phyloP scores from a whole-genome alignment of 495 filamentous ascomycete genomes.

The Penicillium bialowiezense region DNA sequence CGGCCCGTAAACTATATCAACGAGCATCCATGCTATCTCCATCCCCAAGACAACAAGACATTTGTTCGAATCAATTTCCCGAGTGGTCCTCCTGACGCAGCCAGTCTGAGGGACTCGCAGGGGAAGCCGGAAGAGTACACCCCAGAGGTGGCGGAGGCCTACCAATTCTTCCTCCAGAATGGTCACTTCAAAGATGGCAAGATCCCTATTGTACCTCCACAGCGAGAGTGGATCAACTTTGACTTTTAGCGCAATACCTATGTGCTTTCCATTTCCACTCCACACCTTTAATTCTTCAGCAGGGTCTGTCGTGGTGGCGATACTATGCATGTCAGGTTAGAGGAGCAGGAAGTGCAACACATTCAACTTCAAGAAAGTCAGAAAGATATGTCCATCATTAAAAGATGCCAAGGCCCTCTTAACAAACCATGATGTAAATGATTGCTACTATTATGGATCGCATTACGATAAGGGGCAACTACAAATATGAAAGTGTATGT shows the following conservation, averaged over 20 bases:
- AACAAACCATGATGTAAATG: no score
- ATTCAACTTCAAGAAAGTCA: no score
- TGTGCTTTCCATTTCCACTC: neutral
- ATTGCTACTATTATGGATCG: neutral
- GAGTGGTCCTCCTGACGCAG: slow-evolving; percentile 60
- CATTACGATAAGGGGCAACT: neutral
- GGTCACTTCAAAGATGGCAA: slow-evolving; percentile 61
- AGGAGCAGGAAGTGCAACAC: no score
- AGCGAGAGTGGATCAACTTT: slow-evolving; percentile 69
- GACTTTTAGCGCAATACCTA: slow-evolving; percentile 49
- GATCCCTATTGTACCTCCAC: slow-evolving; percentile 70
- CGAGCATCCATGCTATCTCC: slow-evolving; percentile 48
- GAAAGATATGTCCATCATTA: no score
- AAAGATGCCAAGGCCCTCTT: no score
- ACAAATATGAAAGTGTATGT: neutral
- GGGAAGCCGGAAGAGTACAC: slow-evolving; percentile 41
- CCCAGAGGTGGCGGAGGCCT: slow-evolving; percentile 52
- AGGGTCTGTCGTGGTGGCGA: no score
- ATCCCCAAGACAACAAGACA: slow-evolving; percentile 44
- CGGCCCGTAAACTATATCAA: slow-evolving; percentile 52
- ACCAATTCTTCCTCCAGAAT: slow-evolving; percentile 55
- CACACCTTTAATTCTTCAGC: no score
- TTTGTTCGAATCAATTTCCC: slow-evolving; percentile 65
- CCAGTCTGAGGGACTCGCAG: slow-evolving; percentile 36
- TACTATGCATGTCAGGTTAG: neutral